Evolutionary conservation across 768 basidiomycete species (phyloP).

Genomic region (Kwoniella newhampshirensis): DNA sequence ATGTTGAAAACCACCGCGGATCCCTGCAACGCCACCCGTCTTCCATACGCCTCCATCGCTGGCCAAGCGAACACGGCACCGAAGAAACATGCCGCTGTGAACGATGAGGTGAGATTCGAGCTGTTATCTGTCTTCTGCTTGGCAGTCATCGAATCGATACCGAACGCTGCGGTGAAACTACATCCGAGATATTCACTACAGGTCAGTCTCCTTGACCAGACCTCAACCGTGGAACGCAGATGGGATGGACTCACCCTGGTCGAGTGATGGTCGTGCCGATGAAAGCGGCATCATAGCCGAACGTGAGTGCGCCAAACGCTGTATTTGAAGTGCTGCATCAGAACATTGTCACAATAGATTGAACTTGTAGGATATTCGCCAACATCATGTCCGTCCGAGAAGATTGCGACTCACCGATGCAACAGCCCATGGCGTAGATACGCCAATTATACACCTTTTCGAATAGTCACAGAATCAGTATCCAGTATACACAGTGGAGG

Average conservation of each 20-base stretch:
- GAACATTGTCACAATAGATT: background rate
- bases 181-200: too few relatives aligned
- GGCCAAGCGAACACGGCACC: conserved; percentile 37
- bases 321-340: conserved; percentile 49
- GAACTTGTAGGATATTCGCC: background rate
- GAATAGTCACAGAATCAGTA: background rate
- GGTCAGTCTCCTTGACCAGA: background rate
- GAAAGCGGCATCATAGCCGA: conserved; percentile 57
- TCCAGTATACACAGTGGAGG: too few relatives aligned
- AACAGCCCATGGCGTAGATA: conserved; percentile 48
- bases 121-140: conserved; percentile 52
- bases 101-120: conserved; percentile 58
- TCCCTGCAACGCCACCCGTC: conserved; percentile 53
- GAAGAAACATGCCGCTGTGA: conserved; percentile 57
- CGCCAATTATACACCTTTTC: conserved; percentile 55
- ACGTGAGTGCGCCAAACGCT: conserved; percentile 55
- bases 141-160: conserved; percentile 51
- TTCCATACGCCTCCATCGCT: conserved; percentile 56
- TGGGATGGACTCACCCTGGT: background rate
- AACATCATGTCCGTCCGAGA: too few relatives aligned
- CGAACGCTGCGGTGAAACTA: conserved; percentile 53
- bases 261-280: conserved; percentile 58
- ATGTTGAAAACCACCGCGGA: conserved; percentile 55
- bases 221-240: background rate
- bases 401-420: conserved; percentile 5